These are phyloP conservation scores for Diplosphaera chodatii DNA, from an alignment of 139 green algal genomes.

Conservation along the genomic window DNA sequence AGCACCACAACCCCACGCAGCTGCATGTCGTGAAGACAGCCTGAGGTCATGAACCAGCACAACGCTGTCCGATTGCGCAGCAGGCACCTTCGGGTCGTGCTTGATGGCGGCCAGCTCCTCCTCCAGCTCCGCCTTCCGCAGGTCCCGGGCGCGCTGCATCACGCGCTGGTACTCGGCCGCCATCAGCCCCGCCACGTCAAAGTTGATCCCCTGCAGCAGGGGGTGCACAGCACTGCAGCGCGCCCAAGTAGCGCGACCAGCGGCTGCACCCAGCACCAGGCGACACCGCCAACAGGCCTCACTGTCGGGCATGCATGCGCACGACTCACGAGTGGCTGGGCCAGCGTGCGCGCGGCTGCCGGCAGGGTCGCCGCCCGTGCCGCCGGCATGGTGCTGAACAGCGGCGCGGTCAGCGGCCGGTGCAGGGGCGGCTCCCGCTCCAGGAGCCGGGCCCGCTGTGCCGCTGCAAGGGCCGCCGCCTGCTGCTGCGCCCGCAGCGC, in stretches of 20 bases:
- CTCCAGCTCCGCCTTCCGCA: constrained; percentile 2
- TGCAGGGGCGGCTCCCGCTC: background rate
- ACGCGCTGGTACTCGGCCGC: background rate
- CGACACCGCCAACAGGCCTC: too few relatives aligned
- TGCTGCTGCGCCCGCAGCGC: background rate
- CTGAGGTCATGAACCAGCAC: too few relatives aligned
- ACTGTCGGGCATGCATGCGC: too few relatives aligned
- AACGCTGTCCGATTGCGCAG: too few relatives aligned
- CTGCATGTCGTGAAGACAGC: too few relatives aligned
- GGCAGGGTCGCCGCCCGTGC: background rate
- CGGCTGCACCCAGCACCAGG: too few relatives aligned
- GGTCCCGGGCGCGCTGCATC: background rate
- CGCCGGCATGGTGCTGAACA: background rate
- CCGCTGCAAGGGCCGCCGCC: background rate
- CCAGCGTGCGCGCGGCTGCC: background rate
- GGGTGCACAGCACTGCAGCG: too few relatives aligned
- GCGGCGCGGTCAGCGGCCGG: too few relatives aligned
- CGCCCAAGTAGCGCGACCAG: too few relatives aligned
- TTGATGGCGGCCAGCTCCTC: background rate
- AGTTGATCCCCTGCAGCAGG: background rate
- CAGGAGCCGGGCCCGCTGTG: background rate
- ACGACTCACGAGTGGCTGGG: background rate
- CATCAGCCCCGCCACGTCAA: constrained; percentile 5
- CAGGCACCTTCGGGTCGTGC: background rate
- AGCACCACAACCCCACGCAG: too few relatives aligned